Conservation (phyloP, 2,329 filamentous ascomycete species). For the Ophiostoma piceae region DNA sequence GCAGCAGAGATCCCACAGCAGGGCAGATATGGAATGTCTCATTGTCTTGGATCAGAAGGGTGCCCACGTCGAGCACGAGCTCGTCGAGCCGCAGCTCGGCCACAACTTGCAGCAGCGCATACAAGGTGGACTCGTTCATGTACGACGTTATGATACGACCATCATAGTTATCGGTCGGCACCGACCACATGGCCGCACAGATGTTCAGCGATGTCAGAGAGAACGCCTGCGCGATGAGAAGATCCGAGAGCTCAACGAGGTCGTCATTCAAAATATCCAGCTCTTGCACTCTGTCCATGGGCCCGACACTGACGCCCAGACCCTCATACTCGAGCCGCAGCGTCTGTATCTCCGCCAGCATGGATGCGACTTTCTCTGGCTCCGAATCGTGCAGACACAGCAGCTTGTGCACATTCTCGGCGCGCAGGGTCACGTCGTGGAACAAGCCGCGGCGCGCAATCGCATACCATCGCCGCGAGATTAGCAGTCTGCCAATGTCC, state of each 20-base stretch:
- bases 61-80: not conserved
- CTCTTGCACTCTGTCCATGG: not conserved
- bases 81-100: not conserved
- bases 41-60: not conserved
- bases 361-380: not conserved
- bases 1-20: not conserved
- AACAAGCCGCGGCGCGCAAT: not conserved
- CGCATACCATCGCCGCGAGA: not conserved
- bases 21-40: not conserved
- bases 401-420: not conserved
- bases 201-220: not conserved
- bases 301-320: not conserved
- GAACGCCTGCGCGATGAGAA: not conserved
- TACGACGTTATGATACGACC: not conserved
- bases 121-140: not conserved
- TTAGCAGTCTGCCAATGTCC: not conserved
- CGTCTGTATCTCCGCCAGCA: not conserved
- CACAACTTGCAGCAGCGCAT: not conserved
- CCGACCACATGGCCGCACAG: not conserved
- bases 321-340: not conserved
- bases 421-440: not conserved
- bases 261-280: not conserved
- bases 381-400: not conserved
- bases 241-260: not conserved
- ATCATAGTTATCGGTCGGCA: too few relatives aligned